These are phyloP conservation scores for Fusarium tupiense DNA, from an alignment of 2,329 filamentous ascomycete genomes.

Conservation along the genomic window DNA sequence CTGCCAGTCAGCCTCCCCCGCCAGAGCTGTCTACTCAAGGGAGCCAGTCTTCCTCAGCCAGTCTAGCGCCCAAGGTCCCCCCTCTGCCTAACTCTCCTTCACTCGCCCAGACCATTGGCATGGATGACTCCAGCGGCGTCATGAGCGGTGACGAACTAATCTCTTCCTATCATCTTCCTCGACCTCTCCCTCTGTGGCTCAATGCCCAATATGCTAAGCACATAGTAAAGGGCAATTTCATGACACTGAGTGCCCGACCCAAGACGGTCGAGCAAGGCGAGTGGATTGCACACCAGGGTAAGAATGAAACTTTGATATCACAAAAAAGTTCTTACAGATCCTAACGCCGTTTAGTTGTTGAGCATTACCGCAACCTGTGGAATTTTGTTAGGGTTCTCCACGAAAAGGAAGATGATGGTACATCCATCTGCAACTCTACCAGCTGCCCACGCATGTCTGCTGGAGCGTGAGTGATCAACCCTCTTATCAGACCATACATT, in stretches of 20 bases:
- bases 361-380: slow-evolving; percentile 90
- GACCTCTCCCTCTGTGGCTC: slow-evolving; percentile 74
- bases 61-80: slow-evolving; percentile 66
- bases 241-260: slow-evolving; percentile 94
- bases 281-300: slow-evolving; percentile 96
- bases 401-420: slow-evolving; percentile 82
- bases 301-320: neutral
- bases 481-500: neutral
- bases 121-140: slow-evolving; percentile 67
- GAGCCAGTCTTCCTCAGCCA: slow-evolving; percentile 62
- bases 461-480: slow-evolving; percentile 74
- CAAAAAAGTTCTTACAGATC: neutral
- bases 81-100: slow-evolving; percentile 72
- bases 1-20: slow-evolving; percentile 59
- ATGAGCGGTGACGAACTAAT: slow-evolving; percentile 64
- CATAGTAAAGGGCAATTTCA: slow-evolving; percentile 97
- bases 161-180: slow-evolving; percentile 70
- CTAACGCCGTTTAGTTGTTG: slow-evolving; percentile 71
- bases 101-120: slow-evolving; percentile 72
- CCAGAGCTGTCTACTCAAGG: slow-evolving; percentile 58
- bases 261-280: slow-evolving; percentile 95
- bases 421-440: slow-evolving; percentile 83
- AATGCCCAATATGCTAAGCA: slow-evolving; percentile 81
- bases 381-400: slow-evolving; percentile 91
- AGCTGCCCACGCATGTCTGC: slow-evolving; percentile 95